Evolutionary conservation across 345 rosid genomes (phyloP), one percentile per base, ranked within the genome.

Genomic region (Clarkia xantiana): DNA sequence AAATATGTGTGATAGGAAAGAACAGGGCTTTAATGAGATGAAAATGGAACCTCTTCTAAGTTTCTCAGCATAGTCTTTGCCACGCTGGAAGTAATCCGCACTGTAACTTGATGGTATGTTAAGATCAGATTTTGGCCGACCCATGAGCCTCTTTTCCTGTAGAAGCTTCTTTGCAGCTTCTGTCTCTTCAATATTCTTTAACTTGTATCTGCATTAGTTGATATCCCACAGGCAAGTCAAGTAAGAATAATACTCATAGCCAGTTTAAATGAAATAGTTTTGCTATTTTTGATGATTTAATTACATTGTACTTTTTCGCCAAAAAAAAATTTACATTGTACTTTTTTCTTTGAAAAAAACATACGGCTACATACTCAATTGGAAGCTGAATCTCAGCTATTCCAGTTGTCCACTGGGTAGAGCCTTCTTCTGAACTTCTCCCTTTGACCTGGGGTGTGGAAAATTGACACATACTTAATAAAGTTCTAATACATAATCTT

Each of bases 361-460:
- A 29, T 29, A 29, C 6, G 36, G 36, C 9, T 29, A 29, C 68
- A 49, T 84, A 91, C 96, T 91, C 98, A 29, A 91, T 81, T 0
- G 98, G 98, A 11, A 91, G 85, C 65, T 86, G 96, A 65, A 91
- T 61, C 76, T 91, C 98, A 9, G 96, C 98, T 54, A 91, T 91
- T 58, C 98, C 96, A 4, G 98, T 91, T 23, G 96, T 91, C 98
- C 98, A 86, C 70, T 86, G 95, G 0, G 98, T 91, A 18, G 98
- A 91, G 65, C 98, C 88, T 73, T 91, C 98, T 62, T 86, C 93
- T 2, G 96, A 78, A 59, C 80, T 86, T 41, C 95, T 76, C 62
- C 58, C 75, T 72, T 86, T 86, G 59, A 86, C 96, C 96, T 86
- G 46, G 34, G 47, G 14, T 15, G 12, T 18, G 39, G 14, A 49